Evolutionary conservation across 345 rosid species (phyloP), one percentile per base, ranked within the genome.

Genomic region (Lepidium africanum): DNA sequence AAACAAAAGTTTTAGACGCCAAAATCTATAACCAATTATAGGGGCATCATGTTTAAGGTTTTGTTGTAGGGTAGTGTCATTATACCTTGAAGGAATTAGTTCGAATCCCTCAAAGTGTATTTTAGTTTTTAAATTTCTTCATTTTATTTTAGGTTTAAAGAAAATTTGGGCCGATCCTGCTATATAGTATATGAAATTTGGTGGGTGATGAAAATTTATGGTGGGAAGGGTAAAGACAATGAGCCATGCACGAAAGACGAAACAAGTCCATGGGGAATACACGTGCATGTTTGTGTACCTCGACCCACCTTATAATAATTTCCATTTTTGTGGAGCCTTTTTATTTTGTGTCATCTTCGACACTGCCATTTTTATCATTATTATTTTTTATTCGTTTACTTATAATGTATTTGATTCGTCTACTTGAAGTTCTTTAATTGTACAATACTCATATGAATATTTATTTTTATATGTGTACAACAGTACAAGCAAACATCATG

Each of bases 231-330:
- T 64, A 64, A 57, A 61, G 72, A 65, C 67, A 66, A 67, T 23
- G 7, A 30, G 45, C 62, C 77, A 73, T 67, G 77, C 77, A 74
- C 42, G 73, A 52, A 61, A 68, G 73, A 74, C 59, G 78, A 67
- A 75, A 68, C 78, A 75, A 23, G 59, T 54, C 70, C 78, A 75
- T 68, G 70, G 38, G 78, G 53, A 68, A 39, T 54, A 75, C 78
- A 74, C 74, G 70, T 74, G 74, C 78, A 68, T 65, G 65, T 64
- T 30, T 72, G 52, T 72, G 14, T 51, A 59, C 49, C 17, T 75
- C 63, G 74, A 62, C 74, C 78, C 74, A 75, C 78, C 64, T 40
- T 65, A 8, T 48, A 39, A 73, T 66, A 60, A 59, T 59, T 66
- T 50, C 55, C 50, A 67, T 51, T 74, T 27, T 63, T 42, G 65